A percentile compares a stretch with the other conserved stretches of the same genome.
These are phyloP conservation scores for Russula earlei DNA, from an alignment of 768 basidiomycete species.

Conservation along the genomic window DNA sequence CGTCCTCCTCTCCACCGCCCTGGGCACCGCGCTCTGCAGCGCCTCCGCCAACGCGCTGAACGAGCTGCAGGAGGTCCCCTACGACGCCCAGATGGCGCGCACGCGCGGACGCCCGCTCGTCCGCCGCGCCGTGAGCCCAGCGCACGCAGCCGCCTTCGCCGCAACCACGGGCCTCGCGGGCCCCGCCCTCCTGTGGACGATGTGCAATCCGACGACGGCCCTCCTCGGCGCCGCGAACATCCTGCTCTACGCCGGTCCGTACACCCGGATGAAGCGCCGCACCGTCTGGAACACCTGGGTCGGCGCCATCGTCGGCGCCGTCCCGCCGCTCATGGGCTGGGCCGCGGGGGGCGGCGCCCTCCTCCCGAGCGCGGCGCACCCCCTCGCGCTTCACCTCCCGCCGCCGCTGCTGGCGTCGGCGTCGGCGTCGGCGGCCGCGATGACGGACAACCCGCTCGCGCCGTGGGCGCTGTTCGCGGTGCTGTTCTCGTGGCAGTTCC, in stretches of 20 bases:
- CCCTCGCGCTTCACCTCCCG: conserved; percentile 52
- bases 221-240: conserved; percentile 77
- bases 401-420: conserved; percentile 38
- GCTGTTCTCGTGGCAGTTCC: conserved; percentile 96
- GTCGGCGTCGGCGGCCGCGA: conserved; percentile 29
- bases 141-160: conserved; percentile 80
- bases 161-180: conserved; percentile 68
- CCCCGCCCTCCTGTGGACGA: conserved; percentile 63
- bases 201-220: conserved; percentile 84
- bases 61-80: conserved; percentile 89
- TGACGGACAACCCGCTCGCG: conserved; percentile 68
- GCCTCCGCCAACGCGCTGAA: conserved; percentile 93
- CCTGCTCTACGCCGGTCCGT: conserved; percentile 79
- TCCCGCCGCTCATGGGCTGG: conserved; percentile 98
- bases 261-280: conserved; percentile 87
- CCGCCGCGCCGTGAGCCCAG: conserved; percentile 69
- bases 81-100: conserved; percentile 93
- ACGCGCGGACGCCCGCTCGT: conserved; percentile 85
- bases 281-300: conserved; percentile 87
- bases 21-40: conserved; percentile 85
- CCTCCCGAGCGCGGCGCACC: conserved; percentile 52
- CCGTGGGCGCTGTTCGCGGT: conserved; percentile 75
- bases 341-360: conserved; percentile 82
- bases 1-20: conserved; percentile 74
- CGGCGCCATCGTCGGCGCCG: conserved; percentile 82